Base-by-base conservation (phyloP, 2,329 filamentous ascomycete species). In the Sarocladium strictum region DNA sequence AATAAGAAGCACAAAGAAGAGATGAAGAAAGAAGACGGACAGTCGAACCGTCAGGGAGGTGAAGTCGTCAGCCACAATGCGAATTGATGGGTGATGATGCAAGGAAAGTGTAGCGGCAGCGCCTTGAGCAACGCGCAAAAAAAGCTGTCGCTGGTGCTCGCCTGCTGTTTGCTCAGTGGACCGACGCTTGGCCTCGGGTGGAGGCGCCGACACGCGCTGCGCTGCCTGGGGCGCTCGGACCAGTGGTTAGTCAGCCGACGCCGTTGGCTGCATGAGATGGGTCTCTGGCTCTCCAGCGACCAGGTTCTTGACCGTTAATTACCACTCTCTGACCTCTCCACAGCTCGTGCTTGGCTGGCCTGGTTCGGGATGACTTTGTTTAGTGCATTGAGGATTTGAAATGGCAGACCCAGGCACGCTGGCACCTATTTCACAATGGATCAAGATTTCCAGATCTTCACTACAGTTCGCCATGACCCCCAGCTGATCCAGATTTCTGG, bases 391-490 rank as follows among this genome's bases (percentile, higher is more conserved):
- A 49, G 9, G 21, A 19, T 6, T n/a, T 27, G 21, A 11, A 15
- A 49, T 49, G 21, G 43, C 43, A 11, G 24, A 10, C 21, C 12
- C 38, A 21, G 6, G 38, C 17, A 9, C 10, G 23, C 19, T 37
- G n/a, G 12, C 43, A 29, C 11, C 43, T n/a, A 49, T 49, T 23
- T 50, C 54, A 61, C 32, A 3, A 74, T 74, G 71, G 59, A 66
- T 12, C 64, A 70, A 15, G 63, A 71, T 2, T 87, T 90, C 60
- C 71, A 77, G 49, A 72, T 92, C 29, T 86, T 89, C 64, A 86
- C 85, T 2, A 86, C 88, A 1, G 73, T 91, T 55, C 85, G 89
- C 54, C 90, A 86, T 65, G 89, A 93, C 60, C 76, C 79, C 15
- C 64, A 66, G 1, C 77, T 93, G 35, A 63, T 72, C 7, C 59